Base-by-base conservation (phyloP, 495 filamentous ascomycete species). In the Penicillium bovifimosum region DNA sequence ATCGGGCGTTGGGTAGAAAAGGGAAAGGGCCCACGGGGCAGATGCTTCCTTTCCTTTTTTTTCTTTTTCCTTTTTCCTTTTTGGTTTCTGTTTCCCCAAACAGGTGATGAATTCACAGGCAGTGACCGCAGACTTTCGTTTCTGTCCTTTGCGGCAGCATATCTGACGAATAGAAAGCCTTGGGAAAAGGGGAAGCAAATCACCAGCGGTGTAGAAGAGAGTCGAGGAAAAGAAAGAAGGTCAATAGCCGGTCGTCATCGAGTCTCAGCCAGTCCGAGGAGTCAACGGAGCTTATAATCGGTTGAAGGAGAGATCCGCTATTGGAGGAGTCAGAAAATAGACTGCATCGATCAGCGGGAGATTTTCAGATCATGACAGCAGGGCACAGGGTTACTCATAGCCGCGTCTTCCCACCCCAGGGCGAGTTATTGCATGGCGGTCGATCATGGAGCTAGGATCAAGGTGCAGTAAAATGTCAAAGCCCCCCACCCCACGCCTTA, bases 241-340 rank as follows among this genome's bases (percentile, higher is more conserved):
- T 65, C 63, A 66, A 61, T 65, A 53, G 61, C 40, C 57, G 50
- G 59, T 59, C 59, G 63, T 65, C 59, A 60, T 62, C 61, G 45
- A 65, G 54, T 55, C 58, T 42, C 41, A 40, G 39, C 28, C 59
- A 52, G 59, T 55, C 52, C 53, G 39, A 54, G 68, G 61, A 61
- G 53, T 24, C 53, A 54, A 48, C 54, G 58, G 59, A 69, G 69
- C 68, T 72, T 72, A 69, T 71, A 71, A 74, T 70, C 59, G 41
- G 62, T 66, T 56, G 57, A 28, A 27, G 56, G 53, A 53, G 55
- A 52, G 59, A 62, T 62, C 60, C 59, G 60, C 64, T 61, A 70
- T 73, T 67, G 71, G 71, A 74, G 71, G 64, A 71, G 71, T 74
- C 71, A 74, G 58, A 67, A 71, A 70, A 58, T 68, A 69, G 67